These are phyloP conservation scores for Saprolegnia parasitica DNA, from an alignment of 352 stramenopile species.

Conservation along the genomic window DNA sequence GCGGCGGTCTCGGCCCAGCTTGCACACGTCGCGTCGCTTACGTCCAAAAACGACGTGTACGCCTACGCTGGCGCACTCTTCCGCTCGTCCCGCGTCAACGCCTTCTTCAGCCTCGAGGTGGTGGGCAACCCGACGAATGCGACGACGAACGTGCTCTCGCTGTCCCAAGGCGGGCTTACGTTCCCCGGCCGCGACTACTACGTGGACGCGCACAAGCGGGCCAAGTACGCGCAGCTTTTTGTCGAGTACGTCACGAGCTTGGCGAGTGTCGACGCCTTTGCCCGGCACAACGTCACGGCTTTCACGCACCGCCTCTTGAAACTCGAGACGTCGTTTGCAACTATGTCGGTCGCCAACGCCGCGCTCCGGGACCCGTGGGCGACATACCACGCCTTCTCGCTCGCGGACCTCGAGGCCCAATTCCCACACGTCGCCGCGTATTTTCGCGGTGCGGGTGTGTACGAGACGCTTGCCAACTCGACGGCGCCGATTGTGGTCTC, in stretches of 20 bases:
- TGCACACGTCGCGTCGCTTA: slow-evolving; percentile 35
- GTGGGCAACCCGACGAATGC: slow-evolving; percentile 27
- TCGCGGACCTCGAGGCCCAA: slow-evolving; percentile 34
- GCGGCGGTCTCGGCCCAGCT: slow-evolving; percentile 29
- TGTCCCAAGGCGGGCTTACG: slow-evolving; percentile 26
- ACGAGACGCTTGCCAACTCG: not conserved
- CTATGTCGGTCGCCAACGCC: slow-evolving; percentile 59
- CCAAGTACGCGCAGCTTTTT: slow-evolving; percentile 15
- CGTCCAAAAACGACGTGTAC: slow-evolving; percentile 17
- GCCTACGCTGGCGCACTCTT: slow-evolving; percentile 14
- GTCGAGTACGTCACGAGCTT: slow-evolving; percentile 6
- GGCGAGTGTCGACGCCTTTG: not conserved
- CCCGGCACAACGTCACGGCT: not conserved
- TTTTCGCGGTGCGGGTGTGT: not conserved
- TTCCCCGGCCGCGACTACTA: slow-evolving; percentile 22
- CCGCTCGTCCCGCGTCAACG: not conserved
- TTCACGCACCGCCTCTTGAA: slow-evolving; percentile 40
- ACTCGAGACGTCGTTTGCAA: slow-evolving; percentile 49
- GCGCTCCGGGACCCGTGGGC: slow-evolving; percentile 53
- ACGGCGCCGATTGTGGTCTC: not conserved
- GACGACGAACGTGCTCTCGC: slow-evolving; percentile 18
- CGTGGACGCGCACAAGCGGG: slow-evolving; percentile 3
- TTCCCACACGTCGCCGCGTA: slow-evolving; percentile 13
- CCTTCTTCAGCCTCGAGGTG: slow-evolving; percentile 26
- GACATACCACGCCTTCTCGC: slow-evolving; percentile 62